A percentile compares a stretch with the other conserved stretches of the same genome.
Evolutionary conservation across 129 eudicot species (phyloP).

Genomic region (Scalesia atractyloides): DNA sequence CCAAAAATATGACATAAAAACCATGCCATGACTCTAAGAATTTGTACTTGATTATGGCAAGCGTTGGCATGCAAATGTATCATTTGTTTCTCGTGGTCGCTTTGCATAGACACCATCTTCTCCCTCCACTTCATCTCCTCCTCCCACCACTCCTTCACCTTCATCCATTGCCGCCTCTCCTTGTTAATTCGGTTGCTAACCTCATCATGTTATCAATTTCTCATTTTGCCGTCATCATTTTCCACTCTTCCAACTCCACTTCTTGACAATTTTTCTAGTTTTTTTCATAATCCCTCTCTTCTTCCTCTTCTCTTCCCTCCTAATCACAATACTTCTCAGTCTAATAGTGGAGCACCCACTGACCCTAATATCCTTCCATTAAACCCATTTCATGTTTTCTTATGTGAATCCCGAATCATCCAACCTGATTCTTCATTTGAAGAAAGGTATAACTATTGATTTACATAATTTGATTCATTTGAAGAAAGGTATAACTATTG

Average conservation of each 20-base stretch:
- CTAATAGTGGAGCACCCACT: conserved; percentile 67
- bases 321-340: conserved; percentile 59
- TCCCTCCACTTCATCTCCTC: conserved; percentile 94
- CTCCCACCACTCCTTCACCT: conserved; percentile 83
- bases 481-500: no score
- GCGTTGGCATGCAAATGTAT: conserved; percentile 85
- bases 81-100: conserved; percentile 93
- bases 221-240: conserved; percentile 48
- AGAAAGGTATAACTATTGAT: no score
- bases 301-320: conserved; percentile 57
- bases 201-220: conserved; percentile 51
- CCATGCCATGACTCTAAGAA: conserved; percentile 69
- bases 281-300: conserved; percentile 34
- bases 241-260: conserved; percentile 51
- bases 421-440: no score
- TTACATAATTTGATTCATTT: no score
- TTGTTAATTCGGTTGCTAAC: conserved; percentile 63
- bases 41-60: conserved; percentile 83
- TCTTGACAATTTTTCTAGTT: conserved; percentile 47
- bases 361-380: conserved; percentile 54
- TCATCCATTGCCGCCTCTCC: conserved; percentile 69
- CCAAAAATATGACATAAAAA: conserved; percentile 78
- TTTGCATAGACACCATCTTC: conserved; percentile 70
- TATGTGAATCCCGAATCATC: conserved; percentile 37
- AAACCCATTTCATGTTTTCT: conserved; percentile 46